A percentile compares a stretch with the other conserved stretches of the same genome.
phyloP scores from a whole-genome alignment of 306 rosid genomes.

The Amphicarpaea edgeworthii region DNA sequence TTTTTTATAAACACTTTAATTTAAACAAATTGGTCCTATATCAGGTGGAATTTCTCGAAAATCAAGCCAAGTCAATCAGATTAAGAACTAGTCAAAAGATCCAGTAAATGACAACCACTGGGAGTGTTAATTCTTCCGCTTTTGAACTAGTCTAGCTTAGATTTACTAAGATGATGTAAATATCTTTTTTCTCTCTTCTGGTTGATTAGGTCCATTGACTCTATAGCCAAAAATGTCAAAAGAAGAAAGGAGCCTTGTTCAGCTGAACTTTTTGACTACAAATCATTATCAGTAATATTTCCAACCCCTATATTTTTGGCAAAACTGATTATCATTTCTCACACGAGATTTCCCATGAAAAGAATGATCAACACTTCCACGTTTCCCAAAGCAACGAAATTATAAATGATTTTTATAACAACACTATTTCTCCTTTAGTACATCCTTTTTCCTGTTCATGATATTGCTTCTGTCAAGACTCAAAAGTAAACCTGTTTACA shows the following conservation, averaged over 20 bases:
- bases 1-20: neutral
- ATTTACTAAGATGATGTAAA: neutral
- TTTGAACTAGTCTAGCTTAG: neutral
- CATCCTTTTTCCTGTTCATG: conserved; percentile 31
- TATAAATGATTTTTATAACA: conserved; percentile 6
- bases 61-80: neutral
- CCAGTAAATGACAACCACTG: neutral
- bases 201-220: neutral
- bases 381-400: conserved; percentile 31
- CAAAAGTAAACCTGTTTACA: conserved; percentile 34
- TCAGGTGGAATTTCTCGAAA: conserved; percentile 6
- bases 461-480: conserved; percentile 37
- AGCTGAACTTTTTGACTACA: conserved; percentile 22
- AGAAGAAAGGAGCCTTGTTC: neutral
- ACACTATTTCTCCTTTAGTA: conserved; percentile 11
- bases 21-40: neutral
- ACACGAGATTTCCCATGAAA: conserved; percentile 25
- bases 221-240: neutral
- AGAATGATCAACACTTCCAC: conserved; percentile 23
- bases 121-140: conserved; percentile 8
- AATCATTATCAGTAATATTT: conserved; percentile 6
- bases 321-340: conserved; percentile 33
- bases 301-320: neutral
- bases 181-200: neutral
- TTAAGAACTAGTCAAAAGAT: neutral